Base-by-base conservation (phyloP, 345 rosid species). In the Clarkia xantiana region DNA sequence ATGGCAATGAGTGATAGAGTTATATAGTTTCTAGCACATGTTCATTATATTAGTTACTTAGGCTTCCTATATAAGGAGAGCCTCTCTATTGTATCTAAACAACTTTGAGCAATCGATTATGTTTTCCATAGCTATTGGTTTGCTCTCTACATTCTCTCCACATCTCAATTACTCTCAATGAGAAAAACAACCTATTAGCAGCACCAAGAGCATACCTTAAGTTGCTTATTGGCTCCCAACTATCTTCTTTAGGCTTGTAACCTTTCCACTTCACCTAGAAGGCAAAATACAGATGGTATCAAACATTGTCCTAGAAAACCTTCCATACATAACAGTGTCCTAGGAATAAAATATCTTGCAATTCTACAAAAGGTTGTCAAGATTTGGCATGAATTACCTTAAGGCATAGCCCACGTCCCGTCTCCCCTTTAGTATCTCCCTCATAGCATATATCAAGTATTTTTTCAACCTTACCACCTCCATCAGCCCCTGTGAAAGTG, bases 171-270 rank as follows among this genome's bases (percentile, higher is more conserved):
- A n/a, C n/a, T n/a, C n/a, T n/a, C n/a, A n/a, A 47, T 45, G 45
- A 45, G 0, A 14, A 7, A 18, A 14, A 2, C 29, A 15, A 12
- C 23, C 34, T 47, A 3, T 47, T 2, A 13, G 13, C 38, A 11
- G 3, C 11, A 14, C 3, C 48, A 11, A 11, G 15, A 48, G 9
- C 70, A 59, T 57, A 84, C 94, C 79, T 48, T 16, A 84, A 62
- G 2, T 85, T 81, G 1, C 66, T 64, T 4, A 71, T 47, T 9
- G 91, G 88, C 44, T 84, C 96, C 94, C 88, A 84, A 0, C 83
- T 52, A 49, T 84, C 83, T 46, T 73, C 55, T 10, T 58, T 63
- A 6, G 79, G 65, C 5, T 72, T 76, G 50, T 79, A 87, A 15
- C 68, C 71, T 62, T 64, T 65, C 96, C 94, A 80, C 4, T 69